A percentile compares a stretch with the other conserved stretches of the same genome.
These are phyloP conservation scores for Zancudomyces culisetae DNA, from an alignment of 371 early-diverging fungal genomes.

Conservation along the genomic window DNA sequence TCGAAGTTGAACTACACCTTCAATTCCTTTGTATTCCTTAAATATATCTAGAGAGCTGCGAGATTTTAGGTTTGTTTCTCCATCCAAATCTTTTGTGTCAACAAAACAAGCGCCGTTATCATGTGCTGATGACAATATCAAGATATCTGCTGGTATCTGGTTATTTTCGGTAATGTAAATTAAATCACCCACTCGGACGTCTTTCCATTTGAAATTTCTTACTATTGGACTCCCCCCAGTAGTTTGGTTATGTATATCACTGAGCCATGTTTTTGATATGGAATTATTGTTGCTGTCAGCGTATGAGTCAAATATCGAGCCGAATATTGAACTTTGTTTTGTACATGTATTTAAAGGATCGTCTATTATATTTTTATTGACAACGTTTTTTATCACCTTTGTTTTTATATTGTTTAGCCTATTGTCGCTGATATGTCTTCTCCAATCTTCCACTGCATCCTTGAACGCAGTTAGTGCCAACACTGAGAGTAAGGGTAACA, in stretches of 20 bases:
- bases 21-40: conserved; percentile 33
- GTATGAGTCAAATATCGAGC: too few relatives aligned
- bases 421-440: conserved; percentile 76
- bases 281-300: background rate
- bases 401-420: conserved; percentile 64
- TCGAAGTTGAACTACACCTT: conserved; percentile 33
- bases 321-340: background rate
- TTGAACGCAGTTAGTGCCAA: conserved; percentile 79
- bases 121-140: conserved; percentile 61
- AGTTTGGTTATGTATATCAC: background rate
- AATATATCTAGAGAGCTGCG: conserved; percentile 39
- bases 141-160: conserved; percentile 80
- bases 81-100: conserved; percentile 90
- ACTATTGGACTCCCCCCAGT: background rate
- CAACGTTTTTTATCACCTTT: conserved; percentile 43
- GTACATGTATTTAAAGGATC: background rate
- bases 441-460: conserved; percentile 92
- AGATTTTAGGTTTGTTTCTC: conserved; percentile 88
- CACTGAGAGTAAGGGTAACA: conserved; percentile 76
- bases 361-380: conserved; percentile 43
- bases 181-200: conserved; percentile 82
- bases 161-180: conserved; percentile 63
- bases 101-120: conserved; percentile 57
- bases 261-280: background rate
- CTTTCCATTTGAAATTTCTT: conserved; percentile 35